These are phyloP conservation scores for Acrasis kona DNA, from an alignment of 78 protist species.

Conservation along the genomic window DNA sequence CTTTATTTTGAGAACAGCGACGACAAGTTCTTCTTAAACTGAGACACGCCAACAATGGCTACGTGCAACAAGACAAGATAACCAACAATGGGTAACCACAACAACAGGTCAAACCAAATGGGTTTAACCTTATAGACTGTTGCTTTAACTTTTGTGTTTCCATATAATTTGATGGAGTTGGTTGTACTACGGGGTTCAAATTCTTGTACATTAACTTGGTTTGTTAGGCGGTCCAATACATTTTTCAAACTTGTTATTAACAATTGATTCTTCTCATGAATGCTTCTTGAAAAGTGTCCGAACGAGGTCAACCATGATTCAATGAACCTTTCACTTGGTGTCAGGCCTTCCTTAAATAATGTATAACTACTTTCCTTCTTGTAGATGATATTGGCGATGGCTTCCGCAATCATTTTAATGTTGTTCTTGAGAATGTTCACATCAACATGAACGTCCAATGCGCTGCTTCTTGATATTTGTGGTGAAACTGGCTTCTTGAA, in stretches of 20 bases:
- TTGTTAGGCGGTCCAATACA: not conserved
- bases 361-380: not conserved
- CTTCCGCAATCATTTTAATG: not conserved
- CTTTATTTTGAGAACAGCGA: too few relatives aligned
- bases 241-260: not conserved
- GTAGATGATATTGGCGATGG: not conserved
- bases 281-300: not conserved
- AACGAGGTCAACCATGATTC: not conserved
- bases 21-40: too few relatives aligned
- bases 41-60: not conserved
- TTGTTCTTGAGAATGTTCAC: not conserved
- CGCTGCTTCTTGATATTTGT: not conserved
- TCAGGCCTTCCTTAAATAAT: not conserved
- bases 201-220: not conserved
- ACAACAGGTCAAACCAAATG: not conserved
- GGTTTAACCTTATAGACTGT: not conserved
- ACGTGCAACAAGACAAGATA: not conserved
- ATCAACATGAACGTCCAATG: not conserved
- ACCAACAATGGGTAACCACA: not conserved
- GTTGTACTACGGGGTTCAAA: not conserved
- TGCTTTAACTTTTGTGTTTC: not conserved
- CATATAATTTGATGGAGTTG: not conserved
- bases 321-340: not conserved
- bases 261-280: not conserved
- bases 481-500: not conserved